Evolutionary conservation across 768 basidiomycete genomes (phyloP).

Genomic region (Tricholoma matsutake): DNA sequence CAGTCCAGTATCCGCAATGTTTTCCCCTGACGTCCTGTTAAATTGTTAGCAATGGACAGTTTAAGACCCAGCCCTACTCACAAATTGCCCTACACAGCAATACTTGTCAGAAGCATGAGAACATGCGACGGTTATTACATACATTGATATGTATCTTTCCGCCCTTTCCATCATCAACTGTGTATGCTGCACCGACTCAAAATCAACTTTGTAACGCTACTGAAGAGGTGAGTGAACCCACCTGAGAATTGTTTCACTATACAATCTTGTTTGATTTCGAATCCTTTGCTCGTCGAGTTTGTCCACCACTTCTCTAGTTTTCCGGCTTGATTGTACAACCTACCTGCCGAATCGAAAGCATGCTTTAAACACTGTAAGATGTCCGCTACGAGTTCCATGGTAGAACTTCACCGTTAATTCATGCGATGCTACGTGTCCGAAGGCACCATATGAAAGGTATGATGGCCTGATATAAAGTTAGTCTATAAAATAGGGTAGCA

Average conservation of each 20-base stretch:
- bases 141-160: constrained; percentile 84
- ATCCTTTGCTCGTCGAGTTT: constrained; percentile 78
- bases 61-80: constrained; percentile 31
- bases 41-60: background rate
- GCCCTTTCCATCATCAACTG: constrained; percentile 82
- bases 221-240: constrained; percentile 23
- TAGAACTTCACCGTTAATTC: constrained; percentile 70
- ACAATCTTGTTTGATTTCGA: constrained; percentile 80
- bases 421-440: constrained; percentile 90
- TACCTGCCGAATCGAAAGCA: constrained; percentile 86
- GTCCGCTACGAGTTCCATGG: background rate
- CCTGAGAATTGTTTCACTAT: constrained; percentile 91
- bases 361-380: constrained; percentile 44
- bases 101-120: background rate
- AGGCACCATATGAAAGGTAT: constrained; percentile 88
- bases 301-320: constrained; percentile 93
- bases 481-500: constrained; percentile 3
- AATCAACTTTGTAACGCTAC: constrained; percentile 6
- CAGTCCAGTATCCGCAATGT: constrained; percentile 83
- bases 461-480: constrained; percentile 56
- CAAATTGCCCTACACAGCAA: constrained; percentile 64
- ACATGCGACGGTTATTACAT: constrained; percentile 13
- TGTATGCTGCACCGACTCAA: constrained; percentile 55
- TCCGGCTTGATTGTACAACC: constrained; percentile 88
- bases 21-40: constrained; percentile 82